Evolutionary conservation across 2,329 filamentous ascomycete species (phyloP), one percentile per base, ranked within the genome.

Genomic region (Tolypocladium cylindrosporum): DNA sequence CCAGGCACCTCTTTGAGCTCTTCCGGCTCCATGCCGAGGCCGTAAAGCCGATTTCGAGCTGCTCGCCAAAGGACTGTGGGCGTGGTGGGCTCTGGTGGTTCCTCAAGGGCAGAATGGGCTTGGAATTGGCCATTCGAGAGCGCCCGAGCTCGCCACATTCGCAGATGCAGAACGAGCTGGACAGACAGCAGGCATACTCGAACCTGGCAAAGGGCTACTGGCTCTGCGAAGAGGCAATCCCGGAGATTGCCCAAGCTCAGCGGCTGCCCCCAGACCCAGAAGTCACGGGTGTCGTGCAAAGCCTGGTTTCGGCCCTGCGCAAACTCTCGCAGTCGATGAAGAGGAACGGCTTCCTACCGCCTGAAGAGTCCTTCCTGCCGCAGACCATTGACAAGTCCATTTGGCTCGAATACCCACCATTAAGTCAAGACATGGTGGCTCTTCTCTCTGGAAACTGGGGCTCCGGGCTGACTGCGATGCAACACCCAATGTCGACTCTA

Each of bases 41-140:
- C 39, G 78, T 87, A 37, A 85, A 83, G 61, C 85, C 89, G 0
- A 69, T 91, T 5, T 78, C 83, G 57, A 79, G 81, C 37, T 87
- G 83, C 55, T 76, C 84, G 0, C 78, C 87, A 0, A 77, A 80
- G 53, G 84, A 91, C 60, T 87, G 92, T 75, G 78, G 88, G 11
- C 82, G 89, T 59, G 87, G 86, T 31, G 86, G 85, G 4, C 76
- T 90, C 0, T 97, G 92, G 92, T 97, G 92, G 92, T 95, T 96
- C 67, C 69, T 96, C 52, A 88, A 84, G 64, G 92, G 91, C 24
- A 86, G 91, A 61, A 83, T 86, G 66, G 85, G 86, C 11, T 78
- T 96, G 55, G 92, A 96, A 69, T 72, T 75, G 14, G 78, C 87
- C 43, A 85, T 95, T 53, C 81, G 90, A 60, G 85, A 84, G 56